phyloP scores from a whole-genome alignment of 768 basidiomycete species.

The Boletus tomentosulus region DNA sequence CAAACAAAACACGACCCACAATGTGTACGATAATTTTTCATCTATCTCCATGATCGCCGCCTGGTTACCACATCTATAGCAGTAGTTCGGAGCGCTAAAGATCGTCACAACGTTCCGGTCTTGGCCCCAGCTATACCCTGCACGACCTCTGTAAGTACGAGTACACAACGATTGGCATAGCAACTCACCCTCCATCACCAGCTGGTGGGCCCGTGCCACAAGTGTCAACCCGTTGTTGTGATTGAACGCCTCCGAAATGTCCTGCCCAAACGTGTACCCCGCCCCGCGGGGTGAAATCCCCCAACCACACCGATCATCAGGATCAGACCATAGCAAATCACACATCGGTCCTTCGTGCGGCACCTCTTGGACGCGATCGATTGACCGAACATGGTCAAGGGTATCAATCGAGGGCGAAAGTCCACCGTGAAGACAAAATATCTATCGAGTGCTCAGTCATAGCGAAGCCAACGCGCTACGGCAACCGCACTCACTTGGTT shows the following conservation, averaged over 20 bases:
- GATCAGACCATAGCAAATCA: slow-evolving; percentile 98
- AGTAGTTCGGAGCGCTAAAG: slow-evolving; percentile 99
- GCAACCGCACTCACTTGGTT: slow-evolving; percentile 76
- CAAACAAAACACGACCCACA: slow-evolving; percentile 46
- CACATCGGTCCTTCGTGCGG: slow-evolving; percentile 99
- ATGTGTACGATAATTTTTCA: slow-evolving; percentile 93
- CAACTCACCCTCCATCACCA: slow-evolving; percentile 91
- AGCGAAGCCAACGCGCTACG: slow-evolving; percentile 1
- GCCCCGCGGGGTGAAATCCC: slow-evolving; percentile 98
- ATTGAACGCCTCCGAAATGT: slow-evolving; percentile 98
- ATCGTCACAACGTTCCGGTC: slow-evolving; percentile 99
- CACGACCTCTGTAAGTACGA: slow-evolving; percentile 3
- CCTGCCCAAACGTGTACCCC: slow-evolving; percentile 98
- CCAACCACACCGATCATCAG: slow-evolving; percentile 99
- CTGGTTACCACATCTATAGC: slow-evolving; percentile 99
- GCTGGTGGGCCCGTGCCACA: slow-evolving; percentile 89
- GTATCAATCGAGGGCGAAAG: slow-evolving; percentile 99
- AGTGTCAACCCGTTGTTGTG: slow-evolving; percentile 98
- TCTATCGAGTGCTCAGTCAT: slow-evolving; percentile 45
- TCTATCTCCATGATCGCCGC: slow-evolving; percentile 99
- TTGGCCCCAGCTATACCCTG: slow-evolving; percentile 96
- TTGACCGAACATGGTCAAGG: slow-evolving; percentile 97
- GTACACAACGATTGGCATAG: not conserved
- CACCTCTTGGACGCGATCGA: slow-evolving; percentile 98
- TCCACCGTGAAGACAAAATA: slow-evolving; percentile 98